Base-by-base conservation (phyloP, 2,329 filamentous ascomycete genomes). In the Dactylonectria macrodidyma region DNA sequence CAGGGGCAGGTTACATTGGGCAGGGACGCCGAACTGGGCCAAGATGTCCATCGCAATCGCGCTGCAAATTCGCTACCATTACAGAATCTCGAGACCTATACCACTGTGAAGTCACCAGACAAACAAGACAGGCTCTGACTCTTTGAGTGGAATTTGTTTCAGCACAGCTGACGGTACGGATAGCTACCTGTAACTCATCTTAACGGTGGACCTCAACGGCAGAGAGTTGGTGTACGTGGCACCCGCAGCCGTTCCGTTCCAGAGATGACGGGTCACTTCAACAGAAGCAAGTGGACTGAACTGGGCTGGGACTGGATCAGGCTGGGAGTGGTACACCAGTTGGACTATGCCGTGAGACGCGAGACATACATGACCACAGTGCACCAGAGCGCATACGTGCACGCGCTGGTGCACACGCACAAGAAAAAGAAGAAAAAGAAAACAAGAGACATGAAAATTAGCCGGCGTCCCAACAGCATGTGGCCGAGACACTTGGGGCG, bases 161-260 rank as follows among this genome's bases (percentile, higher is more conserved):
- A 36, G 48, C 55, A 26, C 52, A 38, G 41, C 46, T 30, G 51
- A 36, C 63, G 46, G 58, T 34, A 54, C 63, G 63, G 63, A 52
- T 47, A 66, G 46, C 52, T 61, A 58, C 63, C 51, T 58, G 63
- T 62, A 57, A 58, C 58, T 58, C 58, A 60, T 61, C 46, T 58
- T 58, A 58, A 30, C 58, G 46, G 63, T 58, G 63, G 63, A 66
- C 36, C 62, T 58, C 19, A 50, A 54, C 57, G 46, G 51, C 30
- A 51, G 55, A 57, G 59, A 52, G 50, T 62, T 54, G 60, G 46
- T 14, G 60, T 66, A 66, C 64, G 64, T 66, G 64, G 64, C 64
- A 66, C 54, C n/a, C 8, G 30, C 51, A 61, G 44, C 63, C 58
- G 34, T 59, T 55, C 63, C 58, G 34, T 54, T 55, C 52, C 36